Evolutionary conservation across 1,284 basidiomycete genomes (phyloP).

Genomic region (Cronartium quercuum): DNA sequence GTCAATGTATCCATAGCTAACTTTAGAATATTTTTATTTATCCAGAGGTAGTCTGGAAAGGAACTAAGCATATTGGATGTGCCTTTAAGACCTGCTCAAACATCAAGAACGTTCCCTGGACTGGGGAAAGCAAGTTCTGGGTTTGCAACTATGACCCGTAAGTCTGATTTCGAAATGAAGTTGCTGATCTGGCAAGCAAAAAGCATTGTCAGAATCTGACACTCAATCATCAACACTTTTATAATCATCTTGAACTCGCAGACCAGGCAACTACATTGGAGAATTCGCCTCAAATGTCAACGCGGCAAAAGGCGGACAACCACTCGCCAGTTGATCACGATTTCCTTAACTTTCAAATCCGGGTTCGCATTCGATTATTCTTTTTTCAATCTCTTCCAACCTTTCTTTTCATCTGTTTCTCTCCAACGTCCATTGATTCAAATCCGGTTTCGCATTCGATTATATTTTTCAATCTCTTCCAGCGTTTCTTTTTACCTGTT

Average conservation of each 20-base stretch:
- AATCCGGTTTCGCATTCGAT: not conserved
- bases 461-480: too few species aligned
- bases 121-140: not conserved
- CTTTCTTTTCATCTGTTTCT: not conserved
- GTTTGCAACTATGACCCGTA: not conserved
- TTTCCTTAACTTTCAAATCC: not conserved
- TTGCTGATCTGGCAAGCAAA: too few species aligned
- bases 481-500: too few species aligned
- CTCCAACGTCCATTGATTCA: not conserved
- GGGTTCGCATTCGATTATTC: too few species aligned
- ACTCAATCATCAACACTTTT: too few species aligned
- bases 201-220: too few species aligned
- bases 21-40: not conserved
- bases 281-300: not conserved
- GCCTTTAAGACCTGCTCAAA: not conserved
- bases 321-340: not conserved
- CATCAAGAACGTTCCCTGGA: not conserved
- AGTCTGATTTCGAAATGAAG: not conserved
- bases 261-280: not conserved
- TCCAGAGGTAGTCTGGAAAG: not conserved
- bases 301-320: not conserved
- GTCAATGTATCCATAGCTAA: not conserved
- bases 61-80: not conserved
- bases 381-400: not conserved
- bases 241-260: not conserved